A percentile compares a stretch with the other conserved stretches of the same genome.
Evolutionary conservation across 306 rosid species (phyloP).

Genomic region (Dalbergia oliveri): DNA sequence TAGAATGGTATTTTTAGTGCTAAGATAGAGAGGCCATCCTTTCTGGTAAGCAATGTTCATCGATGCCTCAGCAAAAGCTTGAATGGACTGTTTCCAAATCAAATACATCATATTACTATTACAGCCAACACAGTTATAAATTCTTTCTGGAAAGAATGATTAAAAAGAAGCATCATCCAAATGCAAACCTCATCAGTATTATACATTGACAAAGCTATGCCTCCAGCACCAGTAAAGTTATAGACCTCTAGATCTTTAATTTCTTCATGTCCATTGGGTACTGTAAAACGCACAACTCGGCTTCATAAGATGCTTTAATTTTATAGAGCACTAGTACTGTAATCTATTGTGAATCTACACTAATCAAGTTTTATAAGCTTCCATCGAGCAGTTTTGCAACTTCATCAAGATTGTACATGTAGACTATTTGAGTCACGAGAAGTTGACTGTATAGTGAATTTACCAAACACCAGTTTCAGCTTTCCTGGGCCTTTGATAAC

Average conservation of each 20-base stretch:
- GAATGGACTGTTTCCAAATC: constrained; percentile 75
- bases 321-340: constrained; percentile 14
- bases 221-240: constrained; percentile 90
- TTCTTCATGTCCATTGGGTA: constrained; percentile 74
- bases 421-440: constrained; percentile 28
- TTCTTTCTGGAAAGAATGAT: constrained; percentile 28
- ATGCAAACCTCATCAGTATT: constrained; percentile 91
- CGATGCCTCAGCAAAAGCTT: constrained; percentile 91
- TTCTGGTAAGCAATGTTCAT: constrained; percentile 92
- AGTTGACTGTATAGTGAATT: constrained; percentile 42
- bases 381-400: constrained; percentile 25
- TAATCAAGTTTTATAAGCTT: background rate
- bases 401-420: constrained; percentile 33
- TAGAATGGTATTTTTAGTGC: constrained; percentile 96
- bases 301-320: constrained; percentile 41
- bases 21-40: constrained; percentile 96
- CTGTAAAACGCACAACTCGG: constrained; percentile 50
- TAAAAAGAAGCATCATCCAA: constrained; percentile 7
- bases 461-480: constrained; percentile 91
- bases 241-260: constrained; percentile 80
- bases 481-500: constrained; percentile 86
- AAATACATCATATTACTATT: constrained; percentile 32
- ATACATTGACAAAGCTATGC: constrained; percentile 90
- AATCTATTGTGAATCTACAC: constrained; percentile 12
- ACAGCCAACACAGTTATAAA: constrained; percentile 6